phyloP scores from a whole-genome alignment of 805 yeast genomes.

The Candida nemodendra region DNA sequence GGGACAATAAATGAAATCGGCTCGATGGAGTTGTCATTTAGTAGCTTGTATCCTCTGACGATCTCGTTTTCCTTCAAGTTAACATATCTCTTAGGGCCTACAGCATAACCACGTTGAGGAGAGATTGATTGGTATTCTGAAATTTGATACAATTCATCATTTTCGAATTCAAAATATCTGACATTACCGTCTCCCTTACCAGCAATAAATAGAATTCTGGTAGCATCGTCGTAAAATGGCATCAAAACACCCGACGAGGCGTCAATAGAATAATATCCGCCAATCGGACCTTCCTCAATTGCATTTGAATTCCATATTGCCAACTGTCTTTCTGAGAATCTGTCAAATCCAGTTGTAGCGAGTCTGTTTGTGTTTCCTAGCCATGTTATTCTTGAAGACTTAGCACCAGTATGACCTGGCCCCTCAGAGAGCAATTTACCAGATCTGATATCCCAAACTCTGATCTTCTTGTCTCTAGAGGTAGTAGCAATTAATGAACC shows the following conservation, averaged over 20 bases:
- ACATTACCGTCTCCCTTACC: constrained; percentile 99
- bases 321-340: constrained; percentile 89
- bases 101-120: constrained; percentile 95
- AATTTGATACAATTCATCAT: constrained; percentile 77
- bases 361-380: constrained; percentile 81
- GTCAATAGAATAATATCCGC: constrained; percentile 84
- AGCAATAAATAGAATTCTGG: constrained; percentile 78
- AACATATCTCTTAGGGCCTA: constrained; percentile 80
- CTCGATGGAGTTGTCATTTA: constrained; percentile 79
- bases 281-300: constrained; percentile 78
- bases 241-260: constrained; percentile 90
- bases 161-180: constrained; percentile 85
- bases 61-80: constrained; percentile 83
- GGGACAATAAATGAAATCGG: constrained; percentile 94
- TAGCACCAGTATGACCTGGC: constrained; percentile 89
- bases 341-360: constrained; percentile 92
- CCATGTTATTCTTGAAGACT: constrained; percentile 87
- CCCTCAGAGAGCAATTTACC: constrained; percentile 80
- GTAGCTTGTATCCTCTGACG: constrained; percentile 79
- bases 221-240: constrained; percentile 85
- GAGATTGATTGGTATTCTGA: constrained; percentile 89
- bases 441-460: constrained; percentile 87
- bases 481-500: constrained; percentile 87
- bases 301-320: constrained; percentile 88
- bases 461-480: constrained; percentile 82